phyloP scores from a whole-genome alignment of 1,139 yeast genomes.

The Geotrichum histeridarum region DNA sequence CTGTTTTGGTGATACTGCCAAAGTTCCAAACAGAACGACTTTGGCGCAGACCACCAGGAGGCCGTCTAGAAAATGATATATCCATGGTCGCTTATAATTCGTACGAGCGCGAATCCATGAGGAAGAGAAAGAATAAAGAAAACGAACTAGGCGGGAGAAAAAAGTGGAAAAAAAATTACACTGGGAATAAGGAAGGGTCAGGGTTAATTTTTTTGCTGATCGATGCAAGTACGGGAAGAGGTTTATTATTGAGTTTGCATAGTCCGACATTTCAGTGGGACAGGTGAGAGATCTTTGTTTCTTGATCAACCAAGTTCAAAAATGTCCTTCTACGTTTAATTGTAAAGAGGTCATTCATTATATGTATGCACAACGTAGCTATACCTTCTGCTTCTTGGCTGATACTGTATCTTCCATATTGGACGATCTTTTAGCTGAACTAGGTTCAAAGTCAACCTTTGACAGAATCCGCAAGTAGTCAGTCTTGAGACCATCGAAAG shows the following conservation, averaged over 20 bases:
- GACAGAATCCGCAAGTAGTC: constrained; percentile 61
- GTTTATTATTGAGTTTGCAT: no score
- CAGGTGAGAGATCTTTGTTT: no score
- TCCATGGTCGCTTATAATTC: constrained; percentile 6
- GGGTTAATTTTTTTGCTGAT: background rate
- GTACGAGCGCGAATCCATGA: background rate
- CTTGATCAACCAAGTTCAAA: no score
- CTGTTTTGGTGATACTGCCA: background rate
- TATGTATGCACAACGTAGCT: background rate
- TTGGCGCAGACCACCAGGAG: constrained; percentile 4
- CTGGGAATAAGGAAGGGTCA: background rate
- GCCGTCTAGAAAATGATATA: constrained; percentile 5
- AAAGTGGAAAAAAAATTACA: constrained; percentile 1
- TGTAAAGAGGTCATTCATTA: no score
- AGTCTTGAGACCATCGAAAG: constrained; percentile 60
- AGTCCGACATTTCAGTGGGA: no score
- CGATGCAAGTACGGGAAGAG: background rate
- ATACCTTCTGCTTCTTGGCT: constrained; percentile 6
- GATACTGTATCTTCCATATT: background rate
- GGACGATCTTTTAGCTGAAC: background rate
- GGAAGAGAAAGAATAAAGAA: background rate
- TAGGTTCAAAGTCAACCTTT: constrained; percentile 57
- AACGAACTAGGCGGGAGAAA: background rate
- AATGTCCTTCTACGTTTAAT: no score
- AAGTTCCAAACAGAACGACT: constrained; percentile 15